Base-by-base conservation (phyloP, 2,329 filamentous ascomycete genomes). In the Aspergillus melleus region DNA sequence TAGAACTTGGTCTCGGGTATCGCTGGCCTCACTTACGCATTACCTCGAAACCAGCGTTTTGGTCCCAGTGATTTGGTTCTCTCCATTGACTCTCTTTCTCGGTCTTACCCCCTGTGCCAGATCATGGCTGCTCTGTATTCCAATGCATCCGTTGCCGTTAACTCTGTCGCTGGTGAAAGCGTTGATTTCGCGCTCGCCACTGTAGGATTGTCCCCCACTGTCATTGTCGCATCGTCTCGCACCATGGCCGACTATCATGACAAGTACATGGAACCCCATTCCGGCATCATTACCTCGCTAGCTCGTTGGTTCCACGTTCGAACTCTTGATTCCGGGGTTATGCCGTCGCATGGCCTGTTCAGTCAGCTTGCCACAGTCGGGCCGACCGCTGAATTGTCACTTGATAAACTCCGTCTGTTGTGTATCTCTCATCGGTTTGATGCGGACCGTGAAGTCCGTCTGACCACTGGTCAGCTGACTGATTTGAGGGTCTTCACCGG, bases 1-100 rank as follows among this genome's bases (percentile, higher is more conserved):
- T 61, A 85, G 80, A 97, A 97, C 72, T 77, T 99, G n/a, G 86
- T 92, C n/a, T 85, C 95, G n/a, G 94, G 87, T 54, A 86, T 94
- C 63, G 89, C 90, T 36, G 89, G 88, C 16, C 87, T 96, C 72
- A 84, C 93, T 46, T 86, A 89, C 49, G 87, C 89, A 6, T 79
- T 98, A 39, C 92, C 93, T 10, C 84, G 87, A 26, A 83, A 83
- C 49, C 90, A 96, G 71, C 88, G 91, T 61, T 80, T 97, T 61
- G 85, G 80, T 20, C 82, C 88, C 1, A 84, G 86, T 2, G 95
- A 99, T 70, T 82, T 96, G 8, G 90, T 99, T 72, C 84, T 98
- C 14, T 89, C 93, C 0, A 91, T 90, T 50, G 92, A 96, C 68
- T 87, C 90, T 6, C 86, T 98, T 50, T 88, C 90, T 8, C 86